Evolutionary conservation across 2,329 filamentous ascomycete genomes (phyloP).

Genomic region (Aschersonia sp.): DNA sequence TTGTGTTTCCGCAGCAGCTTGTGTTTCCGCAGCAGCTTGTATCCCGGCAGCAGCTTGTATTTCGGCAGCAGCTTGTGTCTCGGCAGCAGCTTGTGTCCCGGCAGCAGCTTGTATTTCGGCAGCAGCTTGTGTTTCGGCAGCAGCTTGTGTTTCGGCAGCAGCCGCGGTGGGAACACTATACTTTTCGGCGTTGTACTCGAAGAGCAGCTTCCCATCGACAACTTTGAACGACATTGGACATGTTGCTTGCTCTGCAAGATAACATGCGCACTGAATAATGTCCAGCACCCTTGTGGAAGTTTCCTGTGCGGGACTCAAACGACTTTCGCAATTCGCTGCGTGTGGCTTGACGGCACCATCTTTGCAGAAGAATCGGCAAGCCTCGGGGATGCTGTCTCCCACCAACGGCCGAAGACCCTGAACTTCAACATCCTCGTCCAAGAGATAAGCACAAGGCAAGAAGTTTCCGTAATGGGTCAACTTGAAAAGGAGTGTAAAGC

Average conservation of each 20-base stretch:
- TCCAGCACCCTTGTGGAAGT: slow-evolving; percentile 33
- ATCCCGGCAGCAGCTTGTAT: no score
- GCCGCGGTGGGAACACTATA: neutral
- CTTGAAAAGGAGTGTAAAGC: slow-evolving; percentile 31
- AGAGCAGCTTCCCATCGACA: slow-evolving; percentile 14
- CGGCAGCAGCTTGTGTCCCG: neutral
- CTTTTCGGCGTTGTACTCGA: slow-evolving; percentile 14
- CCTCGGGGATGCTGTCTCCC: slow-evolving; percentile 20
- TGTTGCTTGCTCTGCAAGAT: slow-evolving; percentile 24
- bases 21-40: neutral
- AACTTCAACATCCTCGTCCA: slow-evolving; percentile 34
- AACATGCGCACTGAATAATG: slow-evolving; percentile 31
- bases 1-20: no score
- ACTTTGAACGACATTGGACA: slow-evolving; percentile 22
- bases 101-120: neutral
- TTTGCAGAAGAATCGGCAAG: slow-evolving; percentile 23
- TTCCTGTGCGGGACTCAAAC: slow-evolving; percentile 19
- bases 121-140: neutral
- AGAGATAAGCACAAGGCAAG: slow-evolving; percentile 30
- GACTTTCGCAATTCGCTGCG: slow-evolving; percentile 15
- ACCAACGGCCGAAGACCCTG: slow-evolving; percentile 28
- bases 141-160: neutral
- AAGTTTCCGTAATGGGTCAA: slow-evolving; percentile 25
- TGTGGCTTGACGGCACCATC: slow-evolving; percentile 24
- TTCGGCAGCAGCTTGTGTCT: no score